These are phyloP conservation scores for Amanita molliuscula DNA, from an alignment of 768 basidiomycete genomes.

Conservation along the genomic window DNA sequence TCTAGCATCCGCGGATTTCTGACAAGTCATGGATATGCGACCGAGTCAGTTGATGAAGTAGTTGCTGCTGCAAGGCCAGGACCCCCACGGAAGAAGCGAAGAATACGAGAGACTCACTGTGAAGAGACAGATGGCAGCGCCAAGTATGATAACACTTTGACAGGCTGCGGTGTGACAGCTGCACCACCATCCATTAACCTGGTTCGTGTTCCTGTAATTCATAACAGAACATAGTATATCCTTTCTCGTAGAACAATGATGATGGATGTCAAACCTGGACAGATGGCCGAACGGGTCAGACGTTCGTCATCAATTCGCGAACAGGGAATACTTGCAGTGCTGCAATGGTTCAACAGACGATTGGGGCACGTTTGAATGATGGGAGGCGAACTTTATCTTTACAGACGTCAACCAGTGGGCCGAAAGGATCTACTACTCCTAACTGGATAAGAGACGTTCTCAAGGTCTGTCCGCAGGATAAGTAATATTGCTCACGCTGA, in stretches of 20 bases:
- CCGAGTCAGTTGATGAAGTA: slow-evolving; percentile 4
- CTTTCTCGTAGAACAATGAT: slow-evolving; percentile 7
- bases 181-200: background rate
- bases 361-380: slow-evolving; percentile 6
- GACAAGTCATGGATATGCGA: slow-evolving; percentile 46
- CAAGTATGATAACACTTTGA: background rate
- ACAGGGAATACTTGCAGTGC: slow-evolving; percentile 57
- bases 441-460: slow-evolving; percentile 58
- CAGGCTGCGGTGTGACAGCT: background rate
- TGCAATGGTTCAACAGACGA: slow-evolving; percentile 9
- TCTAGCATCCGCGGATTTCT: slow-evolving; percentile 55
- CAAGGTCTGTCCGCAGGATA: slow-evolving; percentile 25
- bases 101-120: slow-evolving; percentile 26
- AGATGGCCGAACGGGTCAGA: slow-evolving; percentile 51
- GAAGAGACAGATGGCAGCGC: background rate
- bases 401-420: slow-evolving; percentile 1
- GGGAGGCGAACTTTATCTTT: slow-evolving; percentile 17
- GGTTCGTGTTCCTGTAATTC: background rate
- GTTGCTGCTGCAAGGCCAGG: background rate
- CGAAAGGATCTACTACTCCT: slow-evolving; percentile 27
- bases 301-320: slow-evolving; percentile 50
- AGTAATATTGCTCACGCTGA: background rate
- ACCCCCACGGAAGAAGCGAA: slow-evolving; percentile 45
- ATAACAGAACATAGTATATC: background rate
- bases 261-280: slow-evolving; percentile 29